phyloP scores from a whole-genome alignment of 306 rosid genomes.

The Sesbania bispinosa region DNA sequence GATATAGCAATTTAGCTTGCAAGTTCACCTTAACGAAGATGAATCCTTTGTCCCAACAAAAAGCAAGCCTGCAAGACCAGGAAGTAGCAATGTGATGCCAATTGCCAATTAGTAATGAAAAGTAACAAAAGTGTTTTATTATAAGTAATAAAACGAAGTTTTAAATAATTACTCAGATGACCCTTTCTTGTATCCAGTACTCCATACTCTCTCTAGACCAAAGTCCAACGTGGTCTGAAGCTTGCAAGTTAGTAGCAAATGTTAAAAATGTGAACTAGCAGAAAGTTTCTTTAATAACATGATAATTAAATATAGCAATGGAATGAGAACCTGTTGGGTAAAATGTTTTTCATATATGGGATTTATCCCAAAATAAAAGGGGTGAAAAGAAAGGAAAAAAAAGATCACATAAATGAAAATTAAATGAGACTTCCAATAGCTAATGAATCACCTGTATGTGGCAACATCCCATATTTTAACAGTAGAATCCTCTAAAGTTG shows the following conservation, averaged over 20 bases:
- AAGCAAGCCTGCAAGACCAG: slow-evolving; percentile 49
- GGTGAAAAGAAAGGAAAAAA: too few relatives aligned
- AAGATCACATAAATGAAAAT: too few relatives aligned
- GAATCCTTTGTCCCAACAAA: slow-evolving; percentile 59
- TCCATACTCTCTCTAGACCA: slow-evolving; percentile 66
- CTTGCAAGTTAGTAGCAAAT: slow-evolving; percentile 27
- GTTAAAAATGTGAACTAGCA: too few relatives aligned
- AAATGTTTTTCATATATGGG: background rate
- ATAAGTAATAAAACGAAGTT: background rate
- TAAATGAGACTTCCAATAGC: too few relatives aligned
- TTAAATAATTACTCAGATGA: slow-evolving; percentile 36
- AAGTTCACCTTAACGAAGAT: slow-evolving; percentile 25
- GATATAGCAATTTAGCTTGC: too few relatives aligned
- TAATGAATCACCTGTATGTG: too few relatives aligned
- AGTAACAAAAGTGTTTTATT: background rate
- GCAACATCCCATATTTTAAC: too few relatives aligned
- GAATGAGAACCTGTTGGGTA: background rate
- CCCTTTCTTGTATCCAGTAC: slow-evolving; percentile 48
- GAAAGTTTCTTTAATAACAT: too few relatives aligned
- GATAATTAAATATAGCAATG: background rate
- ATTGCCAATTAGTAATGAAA: background rate
- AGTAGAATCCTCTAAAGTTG: slow-evolving; percentile 57
- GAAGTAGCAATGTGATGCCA: background rate
- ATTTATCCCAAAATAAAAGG: background rate
- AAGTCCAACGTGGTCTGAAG: slow-evolving; percentile 37